Evolutionary conservation across 148 eudicot genomes (phyloP).

Genomic region (Nepenthes gracilis): DNA sequence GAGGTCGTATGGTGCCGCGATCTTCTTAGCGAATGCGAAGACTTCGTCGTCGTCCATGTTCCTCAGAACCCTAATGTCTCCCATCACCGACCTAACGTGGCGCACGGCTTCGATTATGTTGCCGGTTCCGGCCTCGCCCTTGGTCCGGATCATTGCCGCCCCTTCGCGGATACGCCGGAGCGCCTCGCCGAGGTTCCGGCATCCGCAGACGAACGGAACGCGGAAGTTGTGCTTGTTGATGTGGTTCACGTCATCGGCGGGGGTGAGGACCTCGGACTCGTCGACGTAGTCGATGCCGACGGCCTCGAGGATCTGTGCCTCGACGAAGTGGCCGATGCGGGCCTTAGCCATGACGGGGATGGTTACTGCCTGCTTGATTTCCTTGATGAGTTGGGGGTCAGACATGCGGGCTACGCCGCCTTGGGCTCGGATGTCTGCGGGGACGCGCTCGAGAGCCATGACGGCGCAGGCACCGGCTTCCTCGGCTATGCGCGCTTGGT

Average conservation of each 20-base stretch:
- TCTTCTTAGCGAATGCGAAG: slow-evolving; percentile 36
- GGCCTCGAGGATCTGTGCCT: slow-evolving; percentile 71
- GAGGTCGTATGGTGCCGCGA: slow-evolving; percentile 32
- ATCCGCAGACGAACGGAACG: slow-evolving; percentile 75
- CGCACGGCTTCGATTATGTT: slow-evolving; percentile 56
- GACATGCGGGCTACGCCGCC: slow-evolving; percentile 88
- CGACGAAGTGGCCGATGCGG: slow-evolving; percentile 78
- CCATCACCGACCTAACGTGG: slow-evolving; percentile 70
- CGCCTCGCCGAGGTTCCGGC: slow-evolving; percentile 74
- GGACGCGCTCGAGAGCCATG: too few species aligned
- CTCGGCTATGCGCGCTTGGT: too few species aligned
- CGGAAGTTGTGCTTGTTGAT: slow-evolving; percentile 76
- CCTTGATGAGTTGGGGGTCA: slow-evolving; percentile 78
- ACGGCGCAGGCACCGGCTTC: too few species aligned
- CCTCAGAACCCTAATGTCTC: slow-evolving; percentile 37
- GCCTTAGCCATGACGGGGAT: slow-evolving; percentile 91
- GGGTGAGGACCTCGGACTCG: slow-evolving; percentile 69
- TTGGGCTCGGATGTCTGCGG: slow-evolving; percentile 81
- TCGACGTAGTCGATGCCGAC: slow-evolving; percentile 74
- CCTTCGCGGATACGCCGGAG: slow-evolving; percentile 67
- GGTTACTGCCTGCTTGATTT: slow-evolving; percentile 68
- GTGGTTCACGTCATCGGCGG: slow-evolving; percentile 65
- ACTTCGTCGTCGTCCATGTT: slow-evolving; percentile 54
- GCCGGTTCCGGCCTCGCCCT: slow-evolving; percentile 83
- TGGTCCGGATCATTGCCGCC: slow-evolving; percentile 88